Base-by-base conservation (phyloP, 2,329 filamentous ascomycete genomes). In the Microdochium trichocladiopsis region DNA sequence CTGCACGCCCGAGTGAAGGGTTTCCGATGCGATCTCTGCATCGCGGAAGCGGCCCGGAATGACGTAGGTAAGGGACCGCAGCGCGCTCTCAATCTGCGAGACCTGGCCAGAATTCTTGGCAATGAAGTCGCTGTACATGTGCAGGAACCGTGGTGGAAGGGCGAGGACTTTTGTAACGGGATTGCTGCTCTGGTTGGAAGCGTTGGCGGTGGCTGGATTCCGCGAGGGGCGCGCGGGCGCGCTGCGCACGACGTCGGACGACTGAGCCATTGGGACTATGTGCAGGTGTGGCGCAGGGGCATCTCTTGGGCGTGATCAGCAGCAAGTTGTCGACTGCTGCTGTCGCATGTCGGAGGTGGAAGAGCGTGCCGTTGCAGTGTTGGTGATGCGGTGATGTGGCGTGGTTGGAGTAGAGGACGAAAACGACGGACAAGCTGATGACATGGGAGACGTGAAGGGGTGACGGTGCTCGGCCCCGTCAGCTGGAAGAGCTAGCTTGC, bases 1-100 rank as follows among this genome's bases (percentile, higher is more conserved):
- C 66, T 96, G 91, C 24, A 96, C 88, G 57, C 86, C 84, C 14
- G 90, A 94, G 68, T 96, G 90, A 49, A 95, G 79, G 47, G 88
- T 93, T 71, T 99, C 94, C 50, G 93, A 96, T 49, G 93, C 90
- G 60, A 97, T 87, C 68, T 97, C 94, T 56, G 93, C 92, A 71
- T 97, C 93, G 61, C 89, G 84, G 63, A 93, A 93, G 51, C 89
- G 88, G 53, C 89, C 92, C 53, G 93, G 94, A 49, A 97, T 94
- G 58, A 99, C 91, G 68, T 99, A 99, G 48, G 93, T 96, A 58
- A 99, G 73, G 25, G 91, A 96, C 37, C 94, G 84, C 64, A 99
- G 74, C 14, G 91, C 90, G 57, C 90, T 95, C 74, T 99, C 94
- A 57, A 99, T 93, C 73, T 96, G 92, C 49, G 90, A 90, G 51